Evolutionary conservation across 306 rosid species (phyloP), one percentile per base, ranked within the genome.

Genomic region (Cucumis cinereus): DNA sequence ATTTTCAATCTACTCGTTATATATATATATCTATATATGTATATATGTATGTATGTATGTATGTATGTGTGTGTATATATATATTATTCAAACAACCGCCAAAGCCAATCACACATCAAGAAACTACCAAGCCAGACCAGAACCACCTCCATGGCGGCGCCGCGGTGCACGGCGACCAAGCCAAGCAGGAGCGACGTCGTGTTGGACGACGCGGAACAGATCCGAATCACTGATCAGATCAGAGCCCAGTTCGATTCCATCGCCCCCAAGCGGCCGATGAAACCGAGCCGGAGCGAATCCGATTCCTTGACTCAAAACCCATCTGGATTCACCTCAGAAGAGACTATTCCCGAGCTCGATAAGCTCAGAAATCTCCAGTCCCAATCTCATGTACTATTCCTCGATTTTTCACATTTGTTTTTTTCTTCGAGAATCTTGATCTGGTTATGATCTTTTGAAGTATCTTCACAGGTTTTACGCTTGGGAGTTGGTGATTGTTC

Each of bases 151-250:
- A 84, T 84, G 90, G 83, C 85, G 89, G 83, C 85, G 80, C 88
- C 84, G 36, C 79, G 82, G 8, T 10, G 10, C 85, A 80, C 82
- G 74, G 66, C 41, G 82, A 78, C 78, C 3, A 91, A 91, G 83
- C 93, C 97, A 1, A 86, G 93, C 81, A 84, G 93, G 68, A 91
- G 96, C 81, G 96, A 91, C 85, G 89, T 86, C 54, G 80, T 91
- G 38, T 64, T 91, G 74, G 87, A 79, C 19, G n/a, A 49, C 0
- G 86, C 83, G 10, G 84, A 91, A n/a, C 96, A 91, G 81, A 22
- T 68, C n/a, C 83, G 60, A 73, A 86, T 89, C 81, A 64, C 93
- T 14, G 28, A 70, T 38, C 79, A 86, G 82, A 77, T 91, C 87
- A 84, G 86, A 81, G 88, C 87, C 55, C 86, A 83, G 73, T 89